These are phyloP conservation scores for Biscutella laevigata DNA, from an alignment of 441 rosid genomes.

Conservation along the genomic window DNA sequence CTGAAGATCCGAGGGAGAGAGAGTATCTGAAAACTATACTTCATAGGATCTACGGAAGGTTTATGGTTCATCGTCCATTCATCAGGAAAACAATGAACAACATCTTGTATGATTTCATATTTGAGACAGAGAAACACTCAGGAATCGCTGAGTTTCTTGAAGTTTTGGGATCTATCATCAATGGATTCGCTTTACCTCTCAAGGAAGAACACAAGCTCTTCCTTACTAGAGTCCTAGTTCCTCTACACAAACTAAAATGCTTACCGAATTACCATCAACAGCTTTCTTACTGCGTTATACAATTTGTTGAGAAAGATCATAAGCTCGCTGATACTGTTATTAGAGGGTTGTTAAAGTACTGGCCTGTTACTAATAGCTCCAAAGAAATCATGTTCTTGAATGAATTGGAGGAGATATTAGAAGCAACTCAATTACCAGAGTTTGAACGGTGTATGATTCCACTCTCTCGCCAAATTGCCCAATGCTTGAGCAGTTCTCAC, in stretches of 20 bases:
- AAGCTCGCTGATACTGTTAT: slow-evolving; percentile 73
- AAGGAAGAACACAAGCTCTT: slow-evolving; percentile 85
- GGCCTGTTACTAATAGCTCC: slow-evolving; percentile 81
- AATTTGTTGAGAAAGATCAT: too few relatives aligned
- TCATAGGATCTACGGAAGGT: slow-evolving; percentile 77
- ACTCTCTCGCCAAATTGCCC: slow-evolving; percentile 55
- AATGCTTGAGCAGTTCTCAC: slow-evolving; percentile 70
- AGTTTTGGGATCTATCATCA: slow-evolving; percentile 75
- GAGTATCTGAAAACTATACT: slow-evolving; percentile 74
- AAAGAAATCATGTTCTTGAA: slow-evolving; percentile 84
- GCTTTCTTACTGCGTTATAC: slow-evolving; percentile 66
- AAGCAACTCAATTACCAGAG: slow-evolving; percentile 63
- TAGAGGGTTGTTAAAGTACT: slow-evolving; percentile 65
- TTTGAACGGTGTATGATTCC: slow-evolving; percentile 77
- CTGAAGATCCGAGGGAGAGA: too few relatives aligned
- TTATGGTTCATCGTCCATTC: slow-evolving; percentile 86
- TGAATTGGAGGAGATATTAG: slow-evolving; percentile 76
- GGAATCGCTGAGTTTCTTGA: slow-evolving; percentile 52
- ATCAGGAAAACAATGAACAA: slow-evolving; percentile 78
- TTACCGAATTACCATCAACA: slow-evolving; percentile 75
- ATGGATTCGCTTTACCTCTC: slow-evolving; percentile 80
- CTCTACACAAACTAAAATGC: slow-evolving; percentile 78
- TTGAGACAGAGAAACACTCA: slow-evolving; percentile 45
- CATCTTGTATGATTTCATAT: slow-evolving; percentile 59
- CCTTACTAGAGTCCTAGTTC: slow-evolving; percentile 59